Base-by-base conservation (phyloP, 2,329 filamentous ascomycete genomes). In the Didymella pomorum region DNA sequence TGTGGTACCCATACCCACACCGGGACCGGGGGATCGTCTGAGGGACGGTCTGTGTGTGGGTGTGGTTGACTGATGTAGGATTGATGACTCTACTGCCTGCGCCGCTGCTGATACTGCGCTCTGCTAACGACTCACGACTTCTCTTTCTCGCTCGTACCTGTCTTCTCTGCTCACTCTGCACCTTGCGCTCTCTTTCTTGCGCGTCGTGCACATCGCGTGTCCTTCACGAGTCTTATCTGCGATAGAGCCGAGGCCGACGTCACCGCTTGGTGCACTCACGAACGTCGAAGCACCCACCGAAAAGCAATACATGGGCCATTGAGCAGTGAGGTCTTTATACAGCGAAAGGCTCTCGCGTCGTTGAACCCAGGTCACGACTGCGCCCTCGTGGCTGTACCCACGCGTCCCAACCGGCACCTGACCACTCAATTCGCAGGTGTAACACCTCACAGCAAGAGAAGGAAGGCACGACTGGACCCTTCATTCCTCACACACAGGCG, bases 311-410 rank as follows among this genome's bases (percentile, higher is more conserved):
- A 9, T 25, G 35, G 28, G 9, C 23, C 18, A 23, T 23, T 41
- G 37, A 37, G 31, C 23, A 33, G 14, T 8, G 11, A 12, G 5
- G 18, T 5, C 21, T n/a, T 8, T 18, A n/a, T 23, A n/a, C 7
- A 23, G 18, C 20, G 14, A 14, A 39, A 18, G 12, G 4, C 5
- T 47, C 29, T 35, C 8, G 41, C 21, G 16, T 33, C 28, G 11
- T 21, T 39, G 21, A 29, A 56, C 29, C 23, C 41, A 50, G 44
- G 29, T 39, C 65, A 64, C 65, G 46, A 62, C 66, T 68, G 63
- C 63, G 67, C 66, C 35, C 62, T 56, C 60, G 71, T 69, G 68
- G 70, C 68, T 71, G 63, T 56, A 61, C 56, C 48, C 42, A 67
- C 28, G 52, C 61, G 61, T 63, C 66, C 8, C 62, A 54, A 11